Percentiles rank a stretch among this genome's conserved stretches.
Conservation (phyloP, 257 asterid species). For the Petrea volubilis region DNA sequence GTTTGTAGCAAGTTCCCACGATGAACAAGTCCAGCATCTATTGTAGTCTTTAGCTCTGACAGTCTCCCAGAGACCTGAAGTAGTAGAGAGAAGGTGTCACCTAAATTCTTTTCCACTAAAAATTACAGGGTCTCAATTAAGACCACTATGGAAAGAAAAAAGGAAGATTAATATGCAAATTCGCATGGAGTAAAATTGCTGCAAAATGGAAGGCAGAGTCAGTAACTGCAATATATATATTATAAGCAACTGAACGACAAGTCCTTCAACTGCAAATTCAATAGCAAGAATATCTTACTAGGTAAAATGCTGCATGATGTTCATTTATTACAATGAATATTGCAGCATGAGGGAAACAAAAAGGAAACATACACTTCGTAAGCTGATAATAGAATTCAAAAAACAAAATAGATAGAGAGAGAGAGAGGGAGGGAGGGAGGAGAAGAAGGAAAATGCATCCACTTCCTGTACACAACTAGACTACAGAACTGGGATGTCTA, state of each 20-base stretch:
- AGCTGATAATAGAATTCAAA: neutral
- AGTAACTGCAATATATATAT: neutral
- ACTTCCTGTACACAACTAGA: neutral
- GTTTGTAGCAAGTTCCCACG: constrained; percentile 78
- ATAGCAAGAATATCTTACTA: neutral
- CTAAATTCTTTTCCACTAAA: neutral
- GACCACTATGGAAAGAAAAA: neutral
- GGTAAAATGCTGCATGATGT: neutral
- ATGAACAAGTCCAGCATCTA: constrained; percentile 89
- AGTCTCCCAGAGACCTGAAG: constrained; percentile 84
- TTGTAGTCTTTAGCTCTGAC: constrained; percentile 84
- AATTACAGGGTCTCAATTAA: neutral
- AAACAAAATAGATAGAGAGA: neutral
- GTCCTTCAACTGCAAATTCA: neutral
- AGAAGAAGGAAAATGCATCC: neutral
- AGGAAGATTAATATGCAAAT: neutral
- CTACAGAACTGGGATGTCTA: neutral
- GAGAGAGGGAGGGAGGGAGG: neutral
- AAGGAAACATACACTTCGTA: too few relatives aligned
- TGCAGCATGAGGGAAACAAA: neutral
- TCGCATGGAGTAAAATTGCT: neutral
- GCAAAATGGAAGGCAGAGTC: neutral
- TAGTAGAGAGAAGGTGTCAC: constrained; percentile 9
- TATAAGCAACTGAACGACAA: neutral
- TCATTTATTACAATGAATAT: neutral